These are phyloP conservation scores for Achaetomiella virescens DNA, from an alignment of 495 filamentous ascomycete genomes.

Conservation along the genomic window DNA sequence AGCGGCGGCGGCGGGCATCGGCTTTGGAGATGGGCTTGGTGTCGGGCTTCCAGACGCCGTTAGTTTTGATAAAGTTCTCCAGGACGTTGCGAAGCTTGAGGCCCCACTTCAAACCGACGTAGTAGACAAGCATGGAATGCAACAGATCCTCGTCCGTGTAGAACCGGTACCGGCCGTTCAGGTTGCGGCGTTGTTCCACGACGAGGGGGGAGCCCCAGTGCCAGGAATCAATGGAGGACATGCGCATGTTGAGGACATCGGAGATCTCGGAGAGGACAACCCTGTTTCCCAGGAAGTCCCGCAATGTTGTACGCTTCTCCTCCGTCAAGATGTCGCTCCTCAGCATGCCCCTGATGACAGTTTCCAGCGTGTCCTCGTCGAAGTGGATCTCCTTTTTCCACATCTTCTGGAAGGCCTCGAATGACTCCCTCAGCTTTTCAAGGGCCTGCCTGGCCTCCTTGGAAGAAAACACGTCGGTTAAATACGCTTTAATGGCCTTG, in stretches of 20 bases:
- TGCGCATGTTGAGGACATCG: slow-evolving; percentile 64
- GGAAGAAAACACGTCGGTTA: slow-evolving; percentile 47
- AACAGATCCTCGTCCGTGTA: slow-evolving; percentile 64
- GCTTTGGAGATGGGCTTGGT: slow-evolving; percentile 17
- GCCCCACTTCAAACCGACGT: slow-evolving; percentile 44
- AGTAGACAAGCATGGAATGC: slow-evolving; percentile 58
- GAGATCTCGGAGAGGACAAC: slow-evolving; percentile 55
- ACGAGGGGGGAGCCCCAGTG: slow-evolving; percentile 40
- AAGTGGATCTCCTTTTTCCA: slow-evolving; percentile 20
- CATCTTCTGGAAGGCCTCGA: slow-evolving; percentile 10
- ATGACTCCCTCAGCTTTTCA: background rate
- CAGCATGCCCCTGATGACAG: slow-evolving; percentile 47
- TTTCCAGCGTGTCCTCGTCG: slow-evolving; percentile 12
- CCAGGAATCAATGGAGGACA: slow-evolving; percentile 53
- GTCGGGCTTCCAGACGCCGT: slow-evolving; percentile 32
- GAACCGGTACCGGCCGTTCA: slow-evolving; percentile 64
- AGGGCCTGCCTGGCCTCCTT: slow-evolving; percentile 20
- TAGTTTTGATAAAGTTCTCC: slow-evolving; percentile 44
- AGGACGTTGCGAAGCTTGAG: slow-evolving; percentile 9
- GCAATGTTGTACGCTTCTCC: slow-evolving; percentile 51
- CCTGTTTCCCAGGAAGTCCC: slow-evolving; percentile 53
- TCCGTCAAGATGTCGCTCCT: slow-evolving; percentile 52
- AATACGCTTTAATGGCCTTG: slow-evolving; percentile 39
- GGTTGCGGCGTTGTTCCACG: slow-evolving; percentile 44
- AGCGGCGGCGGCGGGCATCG: slow-evolving; percentile 18